These are phyloP conservation scores for Penicillium sp. DNA, from an alignment of 2,329 filamentous ascomycete species.

Conservation along the genomic window DNA sequence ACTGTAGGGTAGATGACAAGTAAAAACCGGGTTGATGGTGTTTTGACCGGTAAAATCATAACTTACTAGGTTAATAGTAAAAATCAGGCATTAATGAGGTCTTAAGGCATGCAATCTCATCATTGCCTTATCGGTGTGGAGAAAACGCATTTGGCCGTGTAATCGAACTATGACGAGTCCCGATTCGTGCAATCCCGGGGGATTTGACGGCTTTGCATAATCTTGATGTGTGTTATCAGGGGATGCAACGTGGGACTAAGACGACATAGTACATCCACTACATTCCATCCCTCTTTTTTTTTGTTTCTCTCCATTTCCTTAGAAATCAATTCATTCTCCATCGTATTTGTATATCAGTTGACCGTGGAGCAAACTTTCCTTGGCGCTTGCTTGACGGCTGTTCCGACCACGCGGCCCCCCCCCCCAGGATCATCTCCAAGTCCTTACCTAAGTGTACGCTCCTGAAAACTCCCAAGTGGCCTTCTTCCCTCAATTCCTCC, in stretches of 20 bases:
- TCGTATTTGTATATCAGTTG: slow-evolving; percentile 2
- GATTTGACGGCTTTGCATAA: background rate
- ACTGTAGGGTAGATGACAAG: too few species aligned
- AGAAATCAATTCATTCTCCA: background rate
- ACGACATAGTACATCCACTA: background rate
- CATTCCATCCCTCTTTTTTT: background rate
- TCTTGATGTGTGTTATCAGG: background rate
- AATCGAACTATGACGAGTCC: slow-evolving; percentile 1
- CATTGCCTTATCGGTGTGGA: slow-evolving; percentile 2
- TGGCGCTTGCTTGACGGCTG: slow-evolving; percentile 2
- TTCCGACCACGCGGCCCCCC: slow-evolving; percentile 8
- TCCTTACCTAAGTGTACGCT: slow-evolving; percentile 8
- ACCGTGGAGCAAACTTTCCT: slow-evolving; percentile 6
- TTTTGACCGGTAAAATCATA: too few species aligned
- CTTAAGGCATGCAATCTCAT: background rate
- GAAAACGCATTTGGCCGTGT: background rate
- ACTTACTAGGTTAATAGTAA: too few species aligned
- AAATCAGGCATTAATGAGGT: background rate
- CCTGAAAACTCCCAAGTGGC: background rate
- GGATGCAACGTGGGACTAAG: background rate
- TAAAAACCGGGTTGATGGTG: too few species aligned
- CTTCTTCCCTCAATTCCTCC: background rate
- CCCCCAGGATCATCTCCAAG: slow-evolving; percentile 2
- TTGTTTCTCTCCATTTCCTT: background rate
- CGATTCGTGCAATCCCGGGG: background rate